Evolutionary conservation across 2,329 filamentous ascomycete genomes (phyloP).

Genomic region (Triangularia verruculosa): DNA sequence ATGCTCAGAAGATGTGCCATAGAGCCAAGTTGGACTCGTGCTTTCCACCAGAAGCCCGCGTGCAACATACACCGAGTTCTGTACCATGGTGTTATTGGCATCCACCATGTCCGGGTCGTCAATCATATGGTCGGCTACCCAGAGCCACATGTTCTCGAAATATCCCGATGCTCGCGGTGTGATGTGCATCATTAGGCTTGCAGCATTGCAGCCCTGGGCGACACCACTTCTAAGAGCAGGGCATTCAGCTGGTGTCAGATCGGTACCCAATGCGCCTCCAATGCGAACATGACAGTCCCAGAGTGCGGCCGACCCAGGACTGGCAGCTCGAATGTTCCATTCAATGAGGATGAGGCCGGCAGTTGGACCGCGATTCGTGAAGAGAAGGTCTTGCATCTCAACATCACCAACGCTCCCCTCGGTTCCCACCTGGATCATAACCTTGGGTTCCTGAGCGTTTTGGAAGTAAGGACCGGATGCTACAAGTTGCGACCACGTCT

Average conservation of each 20-base stretch:
- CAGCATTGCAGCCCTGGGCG: slow-evolving; percentile 37
- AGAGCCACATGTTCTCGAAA: slow-evolving; percentile 58
- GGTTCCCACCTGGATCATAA: slow-evolving; percentile 62
- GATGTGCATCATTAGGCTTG: slow-evolving; percentile 41
- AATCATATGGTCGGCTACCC: slow-evolving; percentile 59
- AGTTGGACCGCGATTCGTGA: slow-evolving; percentile 47
- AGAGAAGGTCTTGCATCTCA: slow-evolving; percentile 66
- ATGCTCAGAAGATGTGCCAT: slow-evolving; percentile 47
- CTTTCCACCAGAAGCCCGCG: slow-evolving; percentile 32
- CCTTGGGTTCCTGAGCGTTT: slow-evolving; percentile 53
- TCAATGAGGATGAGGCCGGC: slow-evolving; percentile 68
- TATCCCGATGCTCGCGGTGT: slow-evolving; percentile 46
- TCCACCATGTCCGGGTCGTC: slow-evolving; percentile 19
- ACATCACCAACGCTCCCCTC: slow-evolving; percentile 58
- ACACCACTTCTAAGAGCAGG: slow-evolving; percentile 38
- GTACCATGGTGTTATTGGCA: slow-evolving; percentile 9
- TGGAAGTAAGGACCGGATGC: slow-evolving; percentile 55
- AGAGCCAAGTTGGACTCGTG: slow-evolving; percentile 30
- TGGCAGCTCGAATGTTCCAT: slow-evolving; percentile 58
- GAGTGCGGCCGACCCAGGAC: slow-evolving; percentile 28
- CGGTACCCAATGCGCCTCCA: slow-evolving; percentile 66
- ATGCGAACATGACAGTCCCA: slow-evolving; percentile 69
- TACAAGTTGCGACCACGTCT: slow-evolving; percentile 69
- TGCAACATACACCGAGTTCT: slow-evolving; percentile 36
- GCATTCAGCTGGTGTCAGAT: slow-evolving; percentile 60